Conservation (phyloP, 148 eudicot genomes). For the Nepenthes mirabilis region DNA sequence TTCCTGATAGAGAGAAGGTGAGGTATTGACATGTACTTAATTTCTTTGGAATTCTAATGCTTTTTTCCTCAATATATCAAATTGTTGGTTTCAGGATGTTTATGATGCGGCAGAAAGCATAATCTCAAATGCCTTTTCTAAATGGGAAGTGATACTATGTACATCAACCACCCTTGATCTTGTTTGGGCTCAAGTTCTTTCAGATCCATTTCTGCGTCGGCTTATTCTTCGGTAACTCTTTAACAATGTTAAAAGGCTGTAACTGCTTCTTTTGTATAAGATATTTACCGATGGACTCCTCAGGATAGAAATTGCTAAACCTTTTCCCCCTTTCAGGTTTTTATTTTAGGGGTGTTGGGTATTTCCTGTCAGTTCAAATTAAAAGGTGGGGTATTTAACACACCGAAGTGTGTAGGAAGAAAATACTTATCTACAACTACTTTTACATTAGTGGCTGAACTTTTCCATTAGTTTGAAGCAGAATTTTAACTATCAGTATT, state of each 20-base stretch:
- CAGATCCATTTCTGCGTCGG: slow-evolving; percentile 84
- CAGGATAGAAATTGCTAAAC: too few relatives aligned
- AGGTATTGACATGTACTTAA: slow-evolving; percentile 10
- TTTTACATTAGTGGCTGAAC: too few relatives aligned
- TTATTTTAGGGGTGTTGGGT: too few relatives aligned
- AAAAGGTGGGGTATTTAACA: too few relatives aligned
- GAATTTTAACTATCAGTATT: too few relatives aligned
- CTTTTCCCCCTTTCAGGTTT: too few relatives aligned
- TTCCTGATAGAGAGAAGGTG: slow-evolving; percentile 41
- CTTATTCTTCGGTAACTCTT: slow-evolving; percentile 66
- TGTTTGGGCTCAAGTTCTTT: slow-evolving; percentile 90
- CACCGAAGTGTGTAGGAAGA: too few relatives aligned
- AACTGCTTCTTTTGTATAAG: background rate
- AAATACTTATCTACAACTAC: too few relatives aligned
- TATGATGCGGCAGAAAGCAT: slow-evolving; percentile 59
- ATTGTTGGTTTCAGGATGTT: slow-evolving; percentile 36
- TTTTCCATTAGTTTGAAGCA: too few relatives aligned
- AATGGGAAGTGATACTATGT: slow-evolving; percentile 89
- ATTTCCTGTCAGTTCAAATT: too few relatives aligned
- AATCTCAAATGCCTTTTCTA: slow-evolving; percentile 55
- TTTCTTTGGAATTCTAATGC: background rate
- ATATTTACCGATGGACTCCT: background rate
- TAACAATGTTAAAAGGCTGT: slow-evolving; percentile 1
- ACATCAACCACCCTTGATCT: slow-evolving; percentile 58
- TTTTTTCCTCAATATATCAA: background rate